Base-by-base conservation (phyloP, 2,329 filamentous ascomycete species). In the Cladorrhinum sp. region DNA sequence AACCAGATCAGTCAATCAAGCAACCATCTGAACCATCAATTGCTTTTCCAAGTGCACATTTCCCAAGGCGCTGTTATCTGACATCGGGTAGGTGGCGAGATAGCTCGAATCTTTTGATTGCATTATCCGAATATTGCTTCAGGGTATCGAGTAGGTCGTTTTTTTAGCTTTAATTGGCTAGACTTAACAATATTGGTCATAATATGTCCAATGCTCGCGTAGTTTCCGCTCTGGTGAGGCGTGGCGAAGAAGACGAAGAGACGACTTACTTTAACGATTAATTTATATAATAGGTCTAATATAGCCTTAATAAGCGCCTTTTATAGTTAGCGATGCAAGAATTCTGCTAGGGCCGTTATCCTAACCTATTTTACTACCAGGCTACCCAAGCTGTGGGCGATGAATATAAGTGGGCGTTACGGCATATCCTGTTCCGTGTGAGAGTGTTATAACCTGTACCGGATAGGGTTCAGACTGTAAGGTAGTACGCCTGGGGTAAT, bases 161-260 rank as follows among this genome's bases (percentile, higher is more conserved):
- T n/a, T n/a, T n/a, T n/a, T n/a, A n/a, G n/a, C n/a, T n/a, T n/a
- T 6, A 32, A 12, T 6, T 6, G 12, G 12, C 27, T 12, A 32
- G 12, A 32, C 12, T 32, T 48, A 16, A 27, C 54, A 3, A 59
- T 53, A 13, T 20, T 59, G 22, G 57, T 50, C 29, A 22, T 36
- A 25, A 54, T 32, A 32, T 53, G 29, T 4, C 57, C 50, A 38
- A 59, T 16, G 25, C 29, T 54, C 8, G 50, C 57, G n/a, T 48
- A 50, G 7, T 59, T 54, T 20, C 57, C 57, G 13, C 57, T 50
- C 22, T 38, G 50, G 20, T 59, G 57, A 6, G 57, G 57, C 12
- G 50, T 59, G 29, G 57, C 57, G 29, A 59, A 59, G 57, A 59
- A 59, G 38, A 29, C 36, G n/a, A 59, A 36, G 22, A 59, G 50